Percentiles rank a stretch among this genome's conserved stretches.
Evolutionary conservation across 2,329 filamentous ascomycete genomes (phyloP).

Genomic region (Didymella arachidicola): DNA sequence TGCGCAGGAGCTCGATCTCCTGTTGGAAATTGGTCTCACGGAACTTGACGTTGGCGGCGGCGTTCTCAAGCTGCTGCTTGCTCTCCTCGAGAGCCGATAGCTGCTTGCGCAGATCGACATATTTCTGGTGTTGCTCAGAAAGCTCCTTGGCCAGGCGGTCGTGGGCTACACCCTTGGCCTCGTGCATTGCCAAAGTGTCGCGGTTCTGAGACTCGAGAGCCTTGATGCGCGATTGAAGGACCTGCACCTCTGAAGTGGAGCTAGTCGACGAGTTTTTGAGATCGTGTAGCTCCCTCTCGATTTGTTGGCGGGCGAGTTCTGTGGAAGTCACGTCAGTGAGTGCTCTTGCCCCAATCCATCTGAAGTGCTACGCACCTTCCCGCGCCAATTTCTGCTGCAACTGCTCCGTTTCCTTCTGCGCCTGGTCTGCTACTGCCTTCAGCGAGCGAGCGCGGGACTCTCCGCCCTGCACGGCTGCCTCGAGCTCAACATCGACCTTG

Average conservation of each 20-base stretch:
- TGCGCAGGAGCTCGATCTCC: conserved; percentile 85
- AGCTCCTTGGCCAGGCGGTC: conserved; percentile 87
- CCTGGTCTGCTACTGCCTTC: conserved; percentile 82
- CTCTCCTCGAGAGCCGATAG: conserved; percentile 82
- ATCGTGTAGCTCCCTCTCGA: conserved; percentile 82
- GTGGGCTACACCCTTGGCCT: conserved; percentile 87
- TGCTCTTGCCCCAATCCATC: not conserved
- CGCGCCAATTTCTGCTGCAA: conserved; percentile 80
- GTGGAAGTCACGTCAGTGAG: conserved; percentile 17
- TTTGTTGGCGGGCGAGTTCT: conserved; percentile 78
- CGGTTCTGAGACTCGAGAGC: conserved; percentile 91
- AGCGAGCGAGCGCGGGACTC: conserved; percentile 84
- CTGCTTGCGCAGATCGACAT: conserved; percentile 82
- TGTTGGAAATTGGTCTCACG: conserved; percentile 89
- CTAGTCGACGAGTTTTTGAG: conserved; percentile 77
- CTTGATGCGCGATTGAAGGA: conserved; percentile 80
- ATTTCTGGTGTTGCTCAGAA: conserved; percentile 86
- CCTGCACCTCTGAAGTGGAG: conserved; percentile 76
- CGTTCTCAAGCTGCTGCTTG: conserved; percentile 80
- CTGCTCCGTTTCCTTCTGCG: conserved; percentile 82
- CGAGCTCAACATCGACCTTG: conserved; percentile 88
- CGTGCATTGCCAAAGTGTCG: conserved; percentile 86
- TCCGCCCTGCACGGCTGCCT: conserved; percentile 83
- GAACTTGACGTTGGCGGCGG: conserved; percentile 83
- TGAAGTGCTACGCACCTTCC: conserved; percentile 69